Evolutionary conservation across 1,284 basidiomycete species (phyloP).

Genomic region (Irpex sp.): DNA sequence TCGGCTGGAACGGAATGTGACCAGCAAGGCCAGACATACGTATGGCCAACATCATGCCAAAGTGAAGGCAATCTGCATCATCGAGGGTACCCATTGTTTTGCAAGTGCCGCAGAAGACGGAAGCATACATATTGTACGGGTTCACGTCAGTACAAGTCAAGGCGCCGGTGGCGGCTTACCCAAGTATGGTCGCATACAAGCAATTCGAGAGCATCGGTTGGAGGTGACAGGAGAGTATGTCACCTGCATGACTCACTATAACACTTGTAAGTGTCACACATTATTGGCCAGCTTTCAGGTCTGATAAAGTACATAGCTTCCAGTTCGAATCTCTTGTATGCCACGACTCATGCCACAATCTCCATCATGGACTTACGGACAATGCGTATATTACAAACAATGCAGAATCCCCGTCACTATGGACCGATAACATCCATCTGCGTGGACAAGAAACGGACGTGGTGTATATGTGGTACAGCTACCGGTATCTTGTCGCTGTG

Average conservation of each 20-base stretch:
- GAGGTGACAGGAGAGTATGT: slow-evolving; percentile 72
- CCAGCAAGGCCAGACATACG: slow-evolving; percentile 73
- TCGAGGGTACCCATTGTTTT: slow-evolving; percentile 85
- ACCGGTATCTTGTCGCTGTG: slow-evolving; percentile 84
- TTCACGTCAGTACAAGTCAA: slow-evolving; percentile 51
- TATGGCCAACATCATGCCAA: slow-evolving; percentile 76
- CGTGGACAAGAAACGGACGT: slow-evolving; percentile 76
- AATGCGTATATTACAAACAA: slow-evolving; percentile 72
- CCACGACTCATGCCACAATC: slow-evolving; percentile 80
- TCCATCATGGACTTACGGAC: slow-evolving; percentile 83
- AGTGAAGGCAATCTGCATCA: slow-evolving; percentile 78
- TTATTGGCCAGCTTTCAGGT: neutral
- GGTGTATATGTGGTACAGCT: slow-evolving; percentile 87
- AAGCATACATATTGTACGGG: slow-evolving; percentile 78
- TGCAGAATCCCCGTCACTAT: slow-evolving; percentile 83
- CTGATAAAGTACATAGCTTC: slow-evolving; percentile 38
- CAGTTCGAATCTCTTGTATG: slow-evolving; percentile 76
- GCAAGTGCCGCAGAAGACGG: slow-evolving; percentile 87
- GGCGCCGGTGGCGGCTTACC: slow-evolving; percentile 53
- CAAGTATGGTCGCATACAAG: slow-evolving; percentile 78
- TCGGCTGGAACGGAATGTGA: slow-evolving; percentile 76
- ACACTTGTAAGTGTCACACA: slow-evolving; percentile 52
- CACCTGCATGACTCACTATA: slow-evolving; percentile 74
- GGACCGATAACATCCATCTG: slow-evolving; percentile 87
- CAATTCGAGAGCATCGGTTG: slow-evolving; percentile 71